These are phyloP conservation scores for Tephrocybe sp. DNA, from an alignment of 768 basidiomycete species.

Conservation along the genomic window DNA sequence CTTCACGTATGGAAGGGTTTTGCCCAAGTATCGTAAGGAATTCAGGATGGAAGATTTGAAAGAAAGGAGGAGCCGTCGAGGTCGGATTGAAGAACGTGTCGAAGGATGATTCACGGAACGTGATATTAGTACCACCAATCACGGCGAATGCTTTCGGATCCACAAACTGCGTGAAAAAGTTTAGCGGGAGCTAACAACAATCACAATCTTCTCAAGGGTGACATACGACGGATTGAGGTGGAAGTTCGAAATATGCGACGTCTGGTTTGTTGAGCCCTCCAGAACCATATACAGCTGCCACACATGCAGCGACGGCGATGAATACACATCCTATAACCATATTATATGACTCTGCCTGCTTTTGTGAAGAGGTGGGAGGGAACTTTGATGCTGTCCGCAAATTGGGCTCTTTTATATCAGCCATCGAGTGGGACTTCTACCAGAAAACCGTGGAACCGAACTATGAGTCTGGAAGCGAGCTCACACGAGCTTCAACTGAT, in stretches of 20 bases:
- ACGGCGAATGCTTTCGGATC: conserved; percentile 52
- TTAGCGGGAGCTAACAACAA: not conserved
- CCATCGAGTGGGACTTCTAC: no score
- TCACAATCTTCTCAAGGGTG: not conserved
- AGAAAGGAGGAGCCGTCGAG: conserved; percentile 53
- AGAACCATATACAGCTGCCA: not conserved
- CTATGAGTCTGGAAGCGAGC: no score
- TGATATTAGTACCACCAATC: conserved; percentile 36
- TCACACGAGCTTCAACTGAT: no score
- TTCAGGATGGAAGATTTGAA: conserved; percentile 46
- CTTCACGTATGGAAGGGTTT: conserved; percentile 52
- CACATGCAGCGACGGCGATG: not conserved
- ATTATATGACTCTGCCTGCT: not conserved
- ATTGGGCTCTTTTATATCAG: no score
- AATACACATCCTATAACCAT: not conserved
- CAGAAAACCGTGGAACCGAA: no score
- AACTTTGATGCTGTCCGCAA: no score
- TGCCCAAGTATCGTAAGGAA: conserved; percentile 61
- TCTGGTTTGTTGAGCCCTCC: not conserved
- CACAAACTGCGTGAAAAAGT: conserved; percentile 36
- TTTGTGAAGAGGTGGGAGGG: not conserved
- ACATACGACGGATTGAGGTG: conserved; percentile 31
- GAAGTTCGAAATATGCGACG: conserved; percentile 13
- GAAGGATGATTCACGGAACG: conserved; percentile 36
- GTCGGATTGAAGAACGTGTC: conserved; percentile 58